phyloP scores from a whole-genome alignment of 2,329 filamentous ascomycete genomes.

The Monosporascus sp. region DNA sequence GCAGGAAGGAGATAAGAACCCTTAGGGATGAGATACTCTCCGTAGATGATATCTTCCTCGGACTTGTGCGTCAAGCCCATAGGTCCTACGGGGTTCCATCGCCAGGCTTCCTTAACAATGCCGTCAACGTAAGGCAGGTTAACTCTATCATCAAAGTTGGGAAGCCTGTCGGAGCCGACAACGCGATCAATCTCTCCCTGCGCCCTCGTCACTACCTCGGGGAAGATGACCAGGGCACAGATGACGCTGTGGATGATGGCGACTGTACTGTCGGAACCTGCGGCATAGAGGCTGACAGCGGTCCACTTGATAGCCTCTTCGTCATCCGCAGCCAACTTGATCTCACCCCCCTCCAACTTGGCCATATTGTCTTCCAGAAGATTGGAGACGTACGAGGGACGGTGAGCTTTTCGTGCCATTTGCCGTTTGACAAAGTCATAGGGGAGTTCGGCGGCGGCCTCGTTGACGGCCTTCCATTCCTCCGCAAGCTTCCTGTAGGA shows the following conservation, averaged over 20 bases:
- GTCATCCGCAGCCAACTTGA: background rate
- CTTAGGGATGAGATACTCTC: conserved; percentile 13
- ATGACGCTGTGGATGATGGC: background rate
- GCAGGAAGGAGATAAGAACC: background rate
- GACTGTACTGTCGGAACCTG: conserved; percentile 20
- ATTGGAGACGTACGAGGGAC: conserved; percentile 10
- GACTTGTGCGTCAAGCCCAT: conserved; percentile 31
- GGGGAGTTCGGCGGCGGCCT: conserved; percentile 12
- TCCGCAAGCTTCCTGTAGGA: conserved; percentile 17
- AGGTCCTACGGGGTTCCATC: conserved; percentile 23
- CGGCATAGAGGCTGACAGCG: conserved; percentile 15
- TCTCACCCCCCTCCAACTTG: background rate
- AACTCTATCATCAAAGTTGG: conserved; percentile 16
- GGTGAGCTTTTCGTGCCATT: conserved; percentile 9
- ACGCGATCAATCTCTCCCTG: conserved; percentile 27
- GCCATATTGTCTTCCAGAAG: conserved; percentile 4
- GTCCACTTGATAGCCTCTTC: conserved; percentile 14
- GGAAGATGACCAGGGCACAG: conserved; percentile 33
- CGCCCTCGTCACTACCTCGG: conserved; percentile 36
- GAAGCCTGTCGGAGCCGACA: conserved; percentile 23
- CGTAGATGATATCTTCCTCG: conserved; percentile 12
- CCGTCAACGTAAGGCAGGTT: conserved; percentile 22
- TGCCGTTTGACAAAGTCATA: conserved; percentile 15
- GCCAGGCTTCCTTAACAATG: conserved; percentile 17
- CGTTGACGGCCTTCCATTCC: conserved; percentile 7